Conservation (phyloP, 192 early-diverging fungal genomes). For the Spizellomyces punctatus region DNA sequence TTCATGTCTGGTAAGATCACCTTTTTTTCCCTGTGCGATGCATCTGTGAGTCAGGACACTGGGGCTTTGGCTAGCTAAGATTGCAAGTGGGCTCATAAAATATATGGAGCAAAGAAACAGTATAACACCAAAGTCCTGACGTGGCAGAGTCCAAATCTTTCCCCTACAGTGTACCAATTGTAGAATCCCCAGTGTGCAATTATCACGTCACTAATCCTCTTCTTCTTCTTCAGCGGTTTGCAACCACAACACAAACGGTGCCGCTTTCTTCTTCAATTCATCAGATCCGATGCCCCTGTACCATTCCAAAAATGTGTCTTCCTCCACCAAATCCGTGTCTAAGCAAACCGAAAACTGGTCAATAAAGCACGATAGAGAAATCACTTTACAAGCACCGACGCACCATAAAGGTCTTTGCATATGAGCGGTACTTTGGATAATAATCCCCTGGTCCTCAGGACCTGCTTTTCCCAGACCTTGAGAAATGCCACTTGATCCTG, state of each 20-base stretch:
- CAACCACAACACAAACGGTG: slow-evolving; percentile 78
- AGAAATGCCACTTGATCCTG: slow-evolving; percentile 62
- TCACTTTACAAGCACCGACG: not conserved
- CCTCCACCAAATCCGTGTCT: slow-evolving; percentile 71
- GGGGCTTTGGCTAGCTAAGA: not conserved
- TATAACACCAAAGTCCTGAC: too few species aligned
- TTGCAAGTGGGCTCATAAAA: not conserved
- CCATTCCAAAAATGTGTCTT: slow-evolving; percentile 77
- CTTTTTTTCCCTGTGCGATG: too few species aligned
- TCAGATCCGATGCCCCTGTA: slow-evolving; percentile 48
- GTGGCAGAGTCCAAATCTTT: too few species aligned
- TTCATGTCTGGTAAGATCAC: too few species aligned
- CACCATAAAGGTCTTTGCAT: slow-evolving; percentile 71
- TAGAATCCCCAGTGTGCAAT: too few species aligned
- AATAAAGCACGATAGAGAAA: not conserved
- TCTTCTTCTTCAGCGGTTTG: slow-evolving; percentile 84
- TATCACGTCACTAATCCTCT: not conserved
- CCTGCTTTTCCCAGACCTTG: slow-evolving; percentile 62
- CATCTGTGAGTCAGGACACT: too few species aligned
- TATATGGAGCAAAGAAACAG: not conserved
- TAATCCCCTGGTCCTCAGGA: slow-evolving; percentile 46
- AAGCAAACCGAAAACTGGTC: not conserved
- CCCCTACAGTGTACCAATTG: too few species aligned
- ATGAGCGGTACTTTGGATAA: slow-evolving; percentile 61
- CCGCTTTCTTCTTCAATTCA: slow-evolving; percentile 64